Evolutionary conservation across 108 stramenopile genomes (phyloP).

Genomic region (Pseudonitzschia multiseries): DNA sequence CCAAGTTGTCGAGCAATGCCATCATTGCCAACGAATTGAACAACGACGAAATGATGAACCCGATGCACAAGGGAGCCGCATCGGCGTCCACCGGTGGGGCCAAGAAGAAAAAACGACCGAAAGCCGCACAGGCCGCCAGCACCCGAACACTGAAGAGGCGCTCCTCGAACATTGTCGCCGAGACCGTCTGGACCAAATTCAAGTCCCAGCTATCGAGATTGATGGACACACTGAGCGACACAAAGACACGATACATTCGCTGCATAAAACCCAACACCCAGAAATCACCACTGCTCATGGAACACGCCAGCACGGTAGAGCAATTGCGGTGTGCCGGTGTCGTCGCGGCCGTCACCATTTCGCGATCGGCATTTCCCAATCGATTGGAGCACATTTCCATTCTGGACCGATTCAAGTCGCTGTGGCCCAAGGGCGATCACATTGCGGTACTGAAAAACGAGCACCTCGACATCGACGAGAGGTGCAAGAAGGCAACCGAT

Average conservation of each 20-base stretch:
- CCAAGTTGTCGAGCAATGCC: conserved; percentile 63
- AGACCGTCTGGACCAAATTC: conserved; percentile 80
- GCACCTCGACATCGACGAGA: conserved; percentile 10
- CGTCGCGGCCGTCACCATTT: conserved; percentile 92
- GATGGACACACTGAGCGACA: conserved; percentile 68
- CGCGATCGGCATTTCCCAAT: conserved; percentile 95
- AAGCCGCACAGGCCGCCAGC: not conserved
- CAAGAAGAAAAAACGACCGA: conserved; percentile 20
- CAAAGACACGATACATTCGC: conserved; percentile 87
- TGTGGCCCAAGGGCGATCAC: conserved; percentile 45
- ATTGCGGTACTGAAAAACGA: conserved; percentile 25
- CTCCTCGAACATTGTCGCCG: conserved; percentile 41
- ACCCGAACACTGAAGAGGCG: conserved; percentile 15
- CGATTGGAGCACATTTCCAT: conserved; percentile 84
- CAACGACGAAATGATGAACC: conserved; percentile 43
- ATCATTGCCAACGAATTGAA: conserved; percentile 66
- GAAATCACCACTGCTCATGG: conserved; percentile 74
- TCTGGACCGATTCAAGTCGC: conserved; percentile 77
- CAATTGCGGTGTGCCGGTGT: conserved; percentile 96
- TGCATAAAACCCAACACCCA: conserved; percentile 91
- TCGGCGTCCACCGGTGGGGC: not conserved
- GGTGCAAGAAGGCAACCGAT: conserved; percentile 25
- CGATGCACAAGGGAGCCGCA: not conserved
- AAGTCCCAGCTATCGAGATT: conserved; percentile 65
- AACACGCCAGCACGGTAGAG: conserved; percentile 81